phyloP scores from a whole-genome alignment of 805 yeast species.

The Clavispora phyllophila region DNA sequence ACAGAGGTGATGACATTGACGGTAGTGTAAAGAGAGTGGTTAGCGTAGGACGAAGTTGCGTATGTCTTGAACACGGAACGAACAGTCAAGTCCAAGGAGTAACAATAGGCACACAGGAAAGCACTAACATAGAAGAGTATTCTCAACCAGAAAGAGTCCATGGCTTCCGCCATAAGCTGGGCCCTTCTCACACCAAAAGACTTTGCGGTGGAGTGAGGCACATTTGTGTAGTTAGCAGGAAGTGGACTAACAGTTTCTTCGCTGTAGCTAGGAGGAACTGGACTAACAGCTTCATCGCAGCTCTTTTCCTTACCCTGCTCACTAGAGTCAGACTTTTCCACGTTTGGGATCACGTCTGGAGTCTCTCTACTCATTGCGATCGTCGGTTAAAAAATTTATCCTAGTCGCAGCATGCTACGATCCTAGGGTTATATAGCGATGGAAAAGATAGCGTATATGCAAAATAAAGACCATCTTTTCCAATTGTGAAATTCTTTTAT shows the following conservation, averaged over 20 bases:
- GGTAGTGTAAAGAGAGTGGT: conserved; percentile 55
- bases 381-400: background rate
- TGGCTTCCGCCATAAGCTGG: conserved; percentile 49
- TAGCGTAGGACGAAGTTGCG: conserved; percentile 51
- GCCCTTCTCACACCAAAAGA: conserved; percentile 52
- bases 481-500: no score
- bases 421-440: background rate
- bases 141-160: conserved; percentile 23
- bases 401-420: no score
- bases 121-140: conserved; percentile 42
- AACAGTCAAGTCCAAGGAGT: conserved; percentile 52
- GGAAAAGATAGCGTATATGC: background rate
- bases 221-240: background rate
- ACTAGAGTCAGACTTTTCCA: background rate
- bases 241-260: background rate
- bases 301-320: background rate
- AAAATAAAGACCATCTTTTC: no score
- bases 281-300: background rate
- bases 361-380: background rate
- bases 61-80: conserved; percentile 46
- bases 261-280: background rate
- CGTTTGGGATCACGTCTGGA: background rate
- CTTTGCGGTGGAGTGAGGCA: conserved; percentile 13
- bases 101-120: conserved; percentile 53
- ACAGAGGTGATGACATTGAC: conserved; percentile 55